These are phyloP conservation scores for Neonectria punicea DNA, from an alignment of 2,329 filamentous ascomycete genomes.

Conservation along the genomic window DNA sequence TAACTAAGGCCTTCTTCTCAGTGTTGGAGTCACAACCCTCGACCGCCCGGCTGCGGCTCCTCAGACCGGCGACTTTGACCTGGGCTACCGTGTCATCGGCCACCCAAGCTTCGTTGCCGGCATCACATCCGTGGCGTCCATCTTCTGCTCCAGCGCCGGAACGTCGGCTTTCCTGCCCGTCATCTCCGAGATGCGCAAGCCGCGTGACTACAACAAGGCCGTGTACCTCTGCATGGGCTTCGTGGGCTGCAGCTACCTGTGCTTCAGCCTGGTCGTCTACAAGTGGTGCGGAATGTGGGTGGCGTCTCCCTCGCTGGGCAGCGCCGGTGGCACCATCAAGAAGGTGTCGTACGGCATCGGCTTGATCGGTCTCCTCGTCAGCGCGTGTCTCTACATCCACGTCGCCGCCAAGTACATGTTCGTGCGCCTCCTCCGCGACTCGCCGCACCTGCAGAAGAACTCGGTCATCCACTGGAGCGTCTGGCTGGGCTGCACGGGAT, in stretches of 20 bases:
- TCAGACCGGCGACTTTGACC: conserved; percentile 66
- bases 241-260: conserved; percentile 66
- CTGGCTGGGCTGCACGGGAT: conserved; percentile 49
- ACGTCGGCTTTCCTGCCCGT: conserved; percentile 72
- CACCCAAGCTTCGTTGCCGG: conserved; percentile 67
- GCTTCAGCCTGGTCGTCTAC: conserved; percentile 70
- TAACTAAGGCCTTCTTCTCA: conserved; percentile 19
- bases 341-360: conserved; percentile 71
- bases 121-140: conserved; percentile 67
- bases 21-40: conserved; percentile 65
- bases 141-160: conserved; percentile 68
- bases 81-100: conserved; percentile 67
- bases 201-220: conserved; percentile 46
- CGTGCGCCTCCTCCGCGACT: conserved; percentile 51
- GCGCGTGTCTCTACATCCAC: conserved; percentile 29
- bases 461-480: conserved; percentile 48
- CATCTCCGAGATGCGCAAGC: conserved; percentile 71
- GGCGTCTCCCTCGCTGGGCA: conserved; percentile 69
- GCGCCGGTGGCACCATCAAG: conserved; percentile 68
- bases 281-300: conserved; percentile 71
- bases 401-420: conserved; percentile 52
- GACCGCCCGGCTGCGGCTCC: conserved; percentile 70
- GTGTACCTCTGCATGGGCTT: conserved; percentile 68
- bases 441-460: conserved; percentile 50
- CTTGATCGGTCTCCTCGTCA: conserved; percentile 48